These are phyloP conservation scores for Rhododendron henanense DNA, from an alignment of 148 eudicot species.

Conservation along the genomic window DNA sequence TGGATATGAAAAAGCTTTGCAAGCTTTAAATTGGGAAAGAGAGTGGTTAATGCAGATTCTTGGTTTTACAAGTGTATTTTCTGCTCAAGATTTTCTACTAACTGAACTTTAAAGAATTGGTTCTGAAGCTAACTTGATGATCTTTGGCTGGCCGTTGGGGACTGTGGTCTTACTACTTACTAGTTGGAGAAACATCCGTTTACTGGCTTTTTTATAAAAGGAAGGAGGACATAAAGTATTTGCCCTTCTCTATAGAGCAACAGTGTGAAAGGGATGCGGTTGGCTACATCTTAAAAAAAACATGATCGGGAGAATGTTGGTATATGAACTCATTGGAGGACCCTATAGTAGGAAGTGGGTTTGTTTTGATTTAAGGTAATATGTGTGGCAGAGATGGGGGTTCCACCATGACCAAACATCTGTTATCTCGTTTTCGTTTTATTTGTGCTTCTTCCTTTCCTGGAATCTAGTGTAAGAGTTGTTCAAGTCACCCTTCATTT, in stretches of 20 bases:
- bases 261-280: not conserved
- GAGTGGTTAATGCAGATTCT: too few relatives aligned
- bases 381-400: too few relatives aligned
- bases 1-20: too few relatives aligned
- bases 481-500: not conserved
- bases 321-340: not conserved
- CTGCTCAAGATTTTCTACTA: too few relatives aligned
- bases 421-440: not conserved
- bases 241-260: not conserved
- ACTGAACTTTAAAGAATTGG: too few relatives aligned
- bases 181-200: not conserved
- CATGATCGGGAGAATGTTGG: not conserved
- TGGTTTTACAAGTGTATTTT: too few relatives aligned
- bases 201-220: not conserved
- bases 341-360: not conserved
- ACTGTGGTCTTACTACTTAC: not conserved
- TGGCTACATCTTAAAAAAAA: not conserved
- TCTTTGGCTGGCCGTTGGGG: not conserved
- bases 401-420: not conserved
- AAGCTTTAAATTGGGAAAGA: too few relatives aligned
- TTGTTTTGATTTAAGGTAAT: too few relatives aligned
- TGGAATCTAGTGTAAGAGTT: not conserved
- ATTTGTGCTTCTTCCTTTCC: not conserved
- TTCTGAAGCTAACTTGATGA: not conserved
- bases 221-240: not conserved